Base-by-base conservation (phyloP, 257 asterid species). In the Fraxinus anomala region DNA sequence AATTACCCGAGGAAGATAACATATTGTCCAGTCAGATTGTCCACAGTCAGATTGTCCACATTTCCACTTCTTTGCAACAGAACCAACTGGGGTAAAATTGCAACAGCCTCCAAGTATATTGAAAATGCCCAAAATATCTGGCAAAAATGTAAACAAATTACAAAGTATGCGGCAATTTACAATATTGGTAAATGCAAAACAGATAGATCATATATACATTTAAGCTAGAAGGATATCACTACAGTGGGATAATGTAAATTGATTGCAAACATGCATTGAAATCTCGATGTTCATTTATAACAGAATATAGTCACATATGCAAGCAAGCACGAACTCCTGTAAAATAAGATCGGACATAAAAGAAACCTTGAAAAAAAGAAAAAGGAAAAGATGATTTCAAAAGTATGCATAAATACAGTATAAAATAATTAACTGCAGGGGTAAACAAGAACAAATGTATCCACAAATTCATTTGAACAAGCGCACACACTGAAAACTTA, bases 31-130 rank as follows among this genome's bases (percentile, higher is more conserved):
- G 97, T 81, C 80, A 94, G 89, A 76, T 94, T 94, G 88, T 92
- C 98, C 83, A 94, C n/a, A n/a, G n/a, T n/a, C n/a, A n/a, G n/a
- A n/a, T n/a, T n/a, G n/a, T n/a, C n/a, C n/a, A n/a, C 97, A 73
- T 94, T 94, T 83, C 98, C 97, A 88, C 98, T 89, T 87, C 97
- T 91, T 89, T 94, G 98, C 92, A 94, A 83, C 75, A 94, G 86
- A 72, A 94, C 96, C 90, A 94, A 85, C 88, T 92, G 98, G 26
- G 98, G 97, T 80, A 94, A 86, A 80, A 94, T 94, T 44, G 92
- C 91, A 73, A 87, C 88, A 74, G 95, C 92, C 84, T 90, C 95
- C 90, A 92, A 83, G 85, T 92, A 90, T 79, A 92, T 87, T 72
- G 97, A 92, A 79, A 94, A 92, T 59, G 95, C 95, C 98, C 98